Base-by-base conservation (phyloP, 2,329 filamentous ascomycete species). In the Curvularia verruculosa region DNA sequence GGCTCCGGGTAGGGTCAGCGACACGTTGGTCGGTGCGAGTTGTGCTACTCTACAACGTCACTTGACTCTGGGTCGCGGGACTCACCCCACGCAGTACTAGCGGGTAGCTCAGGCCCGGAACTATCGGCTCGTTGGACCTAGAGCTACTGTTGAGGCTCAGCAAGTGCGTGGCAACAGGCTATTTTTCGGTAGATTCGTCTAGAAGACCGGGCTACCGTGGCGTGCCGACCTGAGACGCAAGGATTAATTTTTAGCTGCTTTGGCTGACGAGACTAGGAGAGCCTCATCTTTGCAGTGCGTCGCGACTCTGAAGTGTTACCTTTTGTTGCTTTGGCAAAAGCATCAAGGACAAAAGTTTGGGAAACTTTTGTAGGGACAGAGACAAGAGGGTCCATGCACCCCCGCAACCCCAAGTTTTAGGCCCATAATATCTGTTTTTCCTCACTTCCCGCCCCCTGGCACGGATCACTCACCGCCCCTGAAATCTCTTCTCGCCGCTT, bases 401-500 rank as follows among this genome's bases (percentile, higher is more conserved):
- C 54, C 54, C 54, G 43, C 34, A 57, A 45, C 36, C 31, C 47
- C 39, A 21, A 43, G 29, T 5, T 5, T 41, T 19, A 2, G 28
- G 39, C 46, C 49, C 49, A 39, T 28, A 13, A 45, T 43, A 21
- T 43, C 21, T 18, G 19, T 39, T 46, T 41, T 44, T 26, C n/a
- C 5, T n/a, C 4, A n/a, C 23, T 28, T 18, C 24, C n/a, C 15
- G 52, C 54, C 56, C 49, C 56, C 43, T 45, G 43, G 58, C 61
- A 63, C 54, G 54, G 58, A 60, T 55, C 60, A 39, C 60, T 61
- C 54, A 61, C 60, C 59, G 63, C 63, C 62, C 54, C 54, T 46
- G 57, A 57, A 43, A 47, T 53, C 53, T 37, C 58, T 29, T 41
- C 39, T 44, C 36, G 43, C 43, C 53, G 43, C 43, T 50, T 29